phyloP scores from a whole-genome alignment of 495 filamentous ascomycete species.

The Chlorociboria aeruginascens region DNA sequence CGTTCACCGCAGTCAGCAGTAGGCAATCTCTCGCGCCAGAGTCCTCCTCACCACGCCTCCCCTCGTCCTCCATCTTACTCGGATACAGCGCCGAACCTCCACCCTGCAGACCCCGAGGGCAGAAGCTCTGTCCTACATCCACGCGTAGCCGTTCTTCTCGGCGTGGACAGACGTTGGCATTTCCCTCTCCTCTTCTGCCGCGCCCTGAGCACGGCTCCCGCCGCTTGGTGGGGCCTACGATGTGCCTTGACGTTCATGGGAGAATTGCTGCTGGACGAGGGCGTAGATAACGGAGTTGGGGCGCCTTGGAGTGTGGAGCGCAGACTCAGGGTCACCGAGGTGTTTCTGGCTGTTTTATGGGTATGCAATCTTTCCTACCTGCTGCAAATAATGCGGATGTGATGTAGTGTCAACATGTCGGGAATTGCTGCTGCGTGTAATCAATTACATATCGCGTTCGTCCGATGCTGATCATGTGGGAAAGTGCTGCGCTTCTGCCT shows the following conservation, averaged over 20 bases:
- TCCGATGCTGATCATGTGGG: conserved; percentile 8
- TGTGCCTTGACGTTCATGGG: conserved; percentile 48
- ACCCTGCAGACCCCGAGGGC: conserved; percentile 8
- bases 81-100: conserved; percentile 7
- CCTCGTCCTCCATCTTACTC: conserved; percentile 7
- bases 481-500: conserved; percentile 71
- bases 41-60: background rate
- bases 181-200: conserved; percentile 50
- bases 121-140: conserved; percentile 36
- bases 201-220: conserved; percentile 45
- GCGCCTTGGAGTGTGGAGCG: conserved; percentile 17
- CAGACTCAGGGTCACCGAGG: conserved; percentile 55
- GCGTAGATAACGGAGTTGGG: background rate
- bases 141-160: conserved; percentile 51
- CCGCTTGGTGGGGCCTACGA: conserved; percentile 50
- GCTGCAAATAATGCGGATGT: background rate
- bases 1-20: background rate
- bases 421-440: background rate
- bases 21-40: background rate
- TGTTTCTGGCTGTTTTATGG: conserved; percentile 73
- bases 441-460: conserved; percentile 1
- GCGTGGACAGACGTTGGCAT: conserved; percentile 50
- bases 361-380: conserved; percentile 35
- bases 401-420: background rate
- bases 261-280: conserved; percentile 31